A percentile compares a stretch with the other conserved stretches of the same genome.
These are phyloP conservation scores for Cicer judaicum DNA, from an alignment of 306 rosid genomes.

Conservation along the genomic window DNA sequence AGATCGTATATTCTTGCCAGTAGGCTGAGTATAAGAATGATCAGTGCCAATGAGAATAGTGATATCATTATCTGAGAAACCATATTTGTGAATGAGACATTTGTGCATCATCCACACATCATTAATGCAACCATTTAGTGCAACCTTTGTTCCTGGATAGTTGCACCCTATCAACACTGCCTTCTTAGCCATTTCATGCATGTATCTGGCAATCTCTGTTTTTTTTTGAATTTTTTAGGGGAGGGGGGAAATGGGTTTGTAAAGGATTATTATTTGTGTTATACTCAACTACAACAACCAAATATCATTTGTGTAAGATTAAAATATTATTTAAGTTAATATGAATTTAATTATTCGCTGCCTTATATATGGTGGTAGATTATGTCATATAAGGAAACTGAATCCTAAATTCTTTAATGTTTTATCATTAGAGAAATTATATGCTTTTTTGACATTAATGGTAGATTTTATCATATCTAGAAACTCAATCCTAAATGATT, in stretches of 20 bases:
- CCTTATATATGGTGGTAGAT: not conserved
- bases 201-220: not conserved
- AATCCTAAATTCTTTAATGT: not conserved
- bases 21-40: slow-evolving; percentile 60
- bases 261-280: not conserved
- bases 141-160: slow-evolving; percentile 78
- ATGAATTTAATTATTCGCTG: not conserved
- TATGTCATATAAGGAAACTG: not conserved
- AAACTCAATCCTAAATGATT: not conserved
- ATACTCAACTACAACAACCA: not conserved
- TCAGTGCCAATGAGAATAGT: slow-evolving; percentile 38
- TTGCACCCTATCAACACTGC: slow-evolving; percentile 87
- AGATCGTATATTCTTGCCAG: slow-evolving; percentile 67
- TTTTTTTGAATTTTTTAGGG: not conserved
- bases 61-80: slow-evolving; percentile 62
- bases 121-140: slow-evolving; percentile 76
- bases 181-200: slow-evolving; percentile 61
- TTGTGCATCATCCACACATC: slow-evolving; percentile 68
- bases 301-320: not conserved
- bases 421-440: not conserved
- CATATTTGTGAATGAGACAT: slow-evolving; percentile 60
- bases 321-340: not conserved
- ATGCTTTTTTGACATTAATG: not conserved
- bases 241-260: not conserved
- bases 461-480: not conserved